Conservation (phyloP, 345 rosid species). For the Camelina neglecta region DNA sequence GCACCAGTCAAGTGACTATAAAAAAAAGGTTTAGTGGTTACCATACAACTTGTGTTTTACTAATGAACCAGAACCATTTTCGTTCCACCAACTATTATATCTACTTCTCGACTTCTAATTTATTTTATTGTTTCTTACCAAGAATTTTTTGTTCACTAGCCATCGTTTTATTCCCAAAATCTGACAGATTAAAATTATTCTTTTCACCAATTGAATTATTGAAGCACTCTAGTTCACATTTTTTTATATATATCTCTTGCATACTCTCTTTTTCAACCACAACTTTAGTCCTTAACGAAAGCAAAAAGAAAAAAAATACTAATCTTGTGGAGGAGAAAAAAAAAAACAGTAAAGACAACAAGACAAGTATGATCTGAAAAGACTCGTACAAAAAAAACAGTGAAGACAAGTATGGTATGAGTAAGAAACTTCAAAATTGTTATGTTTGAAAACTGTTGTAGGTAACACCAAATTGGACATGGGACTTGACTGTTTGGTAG, state of each 20-base stretch:
- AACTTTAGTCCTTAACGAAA: background rate
- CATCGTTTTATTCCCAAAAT: background rate
- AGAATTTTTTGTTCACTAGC: background rate
- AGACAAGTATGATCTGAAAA: background rate
- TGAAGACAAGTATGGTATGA: background rate
- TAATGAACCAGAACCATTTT: slow-evolving; percentile 1
- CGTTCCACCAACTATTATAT: background rate
- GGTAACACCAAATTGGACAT: slow-evolving; percentile 22
- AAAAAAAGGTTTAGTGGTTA: background rate
- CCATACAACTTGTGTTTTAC: background rate
- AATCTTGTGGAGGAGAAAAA: slow-evolving; percentile 23
- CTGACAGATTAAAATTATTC: background rate
- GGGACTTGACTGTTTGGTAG: slow-evolving; percentile 37
- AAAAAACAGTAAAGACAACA: background rate
- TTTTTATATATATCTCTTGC: background rate
- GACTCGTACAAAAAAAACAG: background rate
- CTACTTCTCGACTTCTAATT: background rate
- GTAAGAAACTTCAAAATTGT: background rate
- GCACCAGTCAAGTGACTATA: background rate
- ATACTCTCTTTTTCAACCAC: slow-evolving; percentile 4
- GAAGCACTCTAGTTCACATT: background rate
- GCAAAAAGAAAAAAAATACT: background rate
- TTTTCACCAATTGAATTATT: background rate
- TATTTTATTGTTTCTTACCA: background rate
- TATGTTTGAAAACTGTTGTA: background rate